Conservation (phyloP, 163 green algal genomes). For the Scenedesmus sp. region DNA sequence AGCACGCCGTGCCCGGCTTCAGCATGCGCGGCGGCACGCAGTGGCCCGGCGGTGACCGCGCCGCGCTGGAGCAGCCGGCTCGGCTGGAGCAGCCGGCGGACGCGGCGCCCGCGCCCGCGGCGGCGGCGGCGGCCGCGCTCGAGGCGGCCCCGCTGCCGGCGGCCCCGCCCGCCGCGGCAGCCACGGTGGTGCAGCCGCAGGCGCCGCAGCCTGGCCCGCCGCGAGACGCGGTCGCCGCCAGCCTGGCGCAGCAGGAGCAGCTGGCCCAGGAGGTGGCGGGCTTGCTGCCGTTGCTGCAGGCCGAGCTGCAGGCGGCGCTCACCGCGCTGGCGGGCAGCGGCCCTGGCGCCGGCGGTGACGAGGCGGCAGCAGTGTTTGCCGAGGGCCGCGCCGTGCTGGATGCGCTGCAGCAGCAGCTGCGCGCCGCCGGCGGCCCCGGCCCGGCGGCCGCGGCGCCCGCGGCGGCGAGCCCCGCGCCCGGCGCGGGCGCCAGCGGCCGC, state of each 20-base stretch:
- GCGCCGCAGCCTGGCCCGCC: background rate
- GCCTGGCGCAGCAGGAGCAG: too few species aligned
- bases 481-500: background rate
- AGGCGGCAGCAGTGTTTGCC: conserved; percentile 2
- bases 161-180: background rate
- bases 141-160: background rate
- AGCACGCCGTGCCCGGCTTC: too few species aligned
- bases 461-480: background rate
- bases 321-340: background rate
- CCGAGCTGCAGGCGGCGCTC: background rate
- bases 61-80: background rate
- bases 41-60: background rate
- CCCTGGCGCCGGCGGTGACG: background rate
- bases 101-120: background rate
- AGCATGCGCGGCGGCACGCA: background rate
- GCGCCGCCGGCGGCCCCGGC: background rate
- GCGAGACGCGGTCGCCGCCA: too few species aligned
- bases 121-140: background rate
- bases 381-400: background rate
- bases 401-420: conserved; percentile 1
- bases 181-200: background rate
- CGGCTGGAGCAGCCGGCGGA: background rate
- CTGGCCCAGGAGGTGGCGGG: background rate
- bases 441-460: background rate
- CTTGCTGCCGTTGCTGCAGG: conserved; percentile 21